Evolutionary conservation across 768 basidiomycete species (phyloP), one percentile per base, ranked within the genome.

Genomic region (Mrakia blollopis): DNA sequence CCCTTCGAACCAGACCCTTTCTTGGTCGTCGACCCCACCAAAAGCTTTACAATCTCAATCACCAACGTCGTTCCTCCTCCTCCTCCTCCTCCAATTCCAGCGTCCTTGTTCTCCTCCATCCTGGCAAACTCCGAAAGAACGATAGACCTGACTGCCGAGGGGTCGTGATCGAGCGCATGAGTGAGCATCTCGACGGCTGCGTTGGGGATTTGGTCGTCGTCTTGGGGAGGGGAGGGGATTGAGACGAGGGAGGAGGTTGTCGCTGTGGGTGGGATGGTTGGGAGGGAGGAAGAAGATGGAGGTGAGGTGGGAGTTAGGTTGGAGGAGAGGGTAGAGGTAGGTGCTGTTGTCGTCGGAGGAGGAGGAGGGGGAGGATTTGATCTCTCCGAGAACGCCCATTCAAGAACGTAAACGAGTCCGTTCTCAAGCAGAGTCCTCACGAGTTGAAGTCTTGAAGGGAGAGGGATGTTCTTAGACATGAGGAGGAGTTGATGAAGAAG

Each of bases 391-490:
- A 98, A 87, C 1, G 93, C 94, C 92, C 93, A 96, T 81, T 97
- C 93, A 21, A 95, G 89, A n/a, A 91, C 92, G 79, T 91, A 91
- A 2, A 98, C 86, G 62, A 98, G 87, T 1, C 94, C 96, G 9
- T 91, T 88, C 78, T 97, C 94, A 71, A 95, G 89, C 32, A 98
- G 87, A 11, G 89, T 87, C 68, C 93, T 90, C 85, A 96, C 98
- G 14, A 98, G 88, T 3, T 88, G 85, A 83, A 95, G 87, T 52
- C 97, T 91, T 23, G 91, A 88, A 23, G 91, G 90, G 25, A 97
- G 87, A 82, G 98, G 96, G 13, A 98, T 91, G 81, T 94, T 94
- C 87, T 98, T 99, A 77, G 92, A 94, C 92, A 99, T 95, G 75
- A 90, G 87, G 81, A 92, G 92, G 13, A 98, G 88, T 80, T 98